Evolutionary conservation across 345 rosid genomes (phyloP), one percentile per base, ranked within the genome.

Genomic region (Lepidium didymum): DNA sequence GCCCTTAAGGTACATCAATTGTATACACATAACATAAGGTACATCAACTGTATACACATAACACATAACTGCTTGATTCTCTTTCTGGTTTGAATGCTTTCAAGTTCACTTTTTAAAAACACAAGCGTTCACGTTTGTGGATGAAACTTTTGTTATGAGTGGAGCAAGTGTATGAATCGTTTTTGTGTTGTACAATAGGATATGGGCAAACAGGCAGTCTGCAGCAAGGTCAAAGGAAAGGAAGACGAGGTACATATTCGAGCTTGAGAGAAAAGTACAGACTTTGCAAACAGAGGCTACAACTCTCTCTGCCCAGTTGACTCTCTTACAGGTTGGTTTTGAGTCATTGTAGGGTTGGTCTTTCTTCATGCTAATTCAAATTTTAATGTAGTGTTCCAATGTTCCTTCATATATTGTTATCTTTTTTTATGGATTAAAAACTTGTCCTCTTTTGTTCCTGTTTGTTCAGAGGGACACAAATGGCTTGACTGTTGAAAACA

Each of bases 201-300:
- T 94, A 46, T 89, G 96, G 96, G 99, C 97, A 6, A 92, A 92
- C 59, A 84, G 98, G 84, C 98, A 92, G 76, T 92, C 98, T 2
- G 98, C 98, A 10, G 98, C 97, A 25, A 80, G 97, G 76, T 93
- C 97, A 34, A 93, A 93, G 84, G 97, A 93, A 80, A 83, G 97
- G 80, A 93, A 93, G 81, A 88, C 89, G 87, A 83, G 96, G 35
- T 90, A 90, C 79, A 93, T 90, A 67, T 85, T 87, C 41, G 98
- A 93, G 80, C 95, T 93, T 40, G 98, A 93, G 69, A 75, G 90
- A 75, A 93, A 93, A 82, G 86, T 93, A 34, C 93, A 88, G 75
- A 87, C 90, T 29, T 75, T 93, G 70, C 97, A 93, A 79, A 83
- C 92, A 35, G 98, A 93, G 68, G 94, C 98, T 16, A 86, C 98